phyloP scores from a whole-genome alignment of 345 rosid genomes.

The Acer campestre region DNA sequence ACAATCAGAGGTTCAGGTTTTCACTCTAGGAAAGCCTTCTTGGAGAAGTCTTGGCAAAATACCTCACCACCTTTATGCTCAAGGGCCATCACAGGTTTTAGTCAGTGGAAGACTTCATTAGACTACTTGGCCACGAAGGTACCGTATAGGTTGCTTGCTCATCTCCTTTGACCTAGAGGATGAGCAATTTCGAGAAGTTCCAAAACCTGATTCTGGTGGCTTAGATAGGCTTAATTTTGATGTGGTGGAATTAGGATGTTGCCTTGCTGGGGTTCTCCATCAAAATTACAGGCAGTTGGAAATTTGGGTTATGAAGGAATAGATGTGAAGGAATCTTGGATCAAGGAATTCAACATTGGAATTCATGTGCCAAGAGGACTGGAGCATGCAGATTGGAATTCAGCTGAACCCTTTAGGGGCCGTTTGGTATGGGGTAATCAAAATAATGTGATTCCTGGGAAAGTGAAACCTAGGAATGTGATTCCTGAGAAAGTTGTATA shows the following conservation, averaged over 20 bases:
- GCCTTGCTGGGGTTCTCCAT: slow-evolving; percentile 25
- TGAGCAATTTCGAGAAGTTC: slow-evolving; percentile 29
- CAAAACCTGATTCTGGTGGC: slow-evolving; percentile 1
- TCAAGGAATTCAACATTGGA: slow-evolving; percentile 22
- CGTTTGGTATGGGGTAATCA: too few relatives aligned
- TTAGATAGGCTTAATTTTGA: background rate
- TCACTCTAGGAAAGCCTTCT: slow-evolving; percentile 27
- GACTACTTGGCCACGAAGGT: slow-evolving; percentile 9
- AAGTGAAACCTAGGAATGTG: too few relatives aligned
- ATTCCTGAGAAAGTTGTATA: too few relatives aligned
- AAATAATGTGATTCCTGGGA: too few relatives aligned
- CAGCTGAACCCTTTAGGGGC: background rate
- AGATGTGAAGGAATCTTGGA: slow-evolving; percentile 34
- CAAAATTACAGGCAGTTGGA: background rate
- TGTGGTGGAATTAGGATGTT: slow-evolving; percentile 19
- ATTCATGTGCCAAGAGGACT: slow-evolving; percentile 20
- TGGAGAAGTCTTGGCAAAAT: slow-evolving; percentile 35
- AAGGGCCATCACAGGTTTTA: slow-evolving; percentile 19
- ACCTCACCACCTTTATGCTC: background rate
- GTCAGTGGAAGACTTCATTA: slow-evolving; percentile 39
- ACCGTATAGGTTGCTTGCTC: background rate
- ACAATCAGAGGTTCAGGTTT: slow-evolving; percentile 44
- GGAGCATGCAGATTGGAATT: background rate
- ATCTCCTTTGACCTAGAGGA: slow-evolving; percentile 29
- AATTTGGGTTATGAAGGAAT: slow-evolving; percentile 33